A percentile compares a stretch with the other conserved stretches of the same genome.
phyloP scores from a whole-genome alignment of 148 eudicot genomes.

The Rhododendron mucronatum region DNA sequence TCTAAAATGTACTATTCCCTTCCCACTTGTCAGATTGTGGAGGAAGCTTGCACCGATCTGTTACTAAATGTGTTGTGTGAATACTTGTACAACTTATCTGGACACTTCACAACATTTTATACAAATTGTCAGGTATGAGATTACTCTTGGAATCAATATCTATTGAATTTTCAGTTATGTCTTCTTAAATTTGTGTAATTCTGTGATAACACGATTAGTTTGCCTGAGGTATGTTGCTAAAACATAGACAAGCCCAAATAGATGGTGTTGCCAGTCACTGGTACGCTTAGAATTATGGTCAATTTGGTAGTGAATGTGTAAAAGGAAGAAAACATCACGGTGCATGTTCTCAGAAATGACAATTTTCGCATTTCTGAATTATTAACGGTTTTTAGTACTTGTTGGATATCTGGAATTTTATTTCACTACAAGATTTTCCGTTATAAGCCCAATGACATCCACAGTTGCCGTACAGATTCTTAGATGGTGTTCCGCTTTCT shows the following conservation, averaged over 20 bases:
- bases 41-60: conserved; percentile 76
- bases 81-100: conserved; percentile 72
- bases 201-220: neutral
- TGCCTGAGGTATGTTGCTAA: neutral
- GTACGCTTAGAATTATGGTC: neutral
- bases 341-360: neutral
- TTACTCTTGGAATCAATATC: neutral
- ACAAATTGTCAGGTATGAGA: conserved; percentile 69
- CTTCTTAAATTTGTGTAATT: neutral
- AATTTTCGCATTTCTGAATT: neutral
- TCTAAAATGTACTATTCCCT: neutral
- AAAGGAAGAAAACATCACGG: neutral
- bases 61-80: conserved; percentile 75
- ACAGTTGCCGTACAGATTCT: neutral
- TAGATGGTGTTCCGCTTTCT: neutral
- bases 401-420: neutral
- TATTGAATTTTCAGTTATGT: neutral
- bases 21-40: conserved; percentile 51
- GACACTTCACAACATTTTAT: conserved; percentile 62
- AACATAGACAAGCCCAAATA: neutral
- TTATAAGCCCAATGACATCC: neutral
- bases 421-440: neutral
- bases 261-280: neutral
- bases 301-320: neutral
- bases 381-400: neutral